Percentiles rank a stretch among this genome's conserved stretches.
phyloP scores from a whole-genome alignment of 768 basidiomycete species.

The Suillus decipiens region DNA sequence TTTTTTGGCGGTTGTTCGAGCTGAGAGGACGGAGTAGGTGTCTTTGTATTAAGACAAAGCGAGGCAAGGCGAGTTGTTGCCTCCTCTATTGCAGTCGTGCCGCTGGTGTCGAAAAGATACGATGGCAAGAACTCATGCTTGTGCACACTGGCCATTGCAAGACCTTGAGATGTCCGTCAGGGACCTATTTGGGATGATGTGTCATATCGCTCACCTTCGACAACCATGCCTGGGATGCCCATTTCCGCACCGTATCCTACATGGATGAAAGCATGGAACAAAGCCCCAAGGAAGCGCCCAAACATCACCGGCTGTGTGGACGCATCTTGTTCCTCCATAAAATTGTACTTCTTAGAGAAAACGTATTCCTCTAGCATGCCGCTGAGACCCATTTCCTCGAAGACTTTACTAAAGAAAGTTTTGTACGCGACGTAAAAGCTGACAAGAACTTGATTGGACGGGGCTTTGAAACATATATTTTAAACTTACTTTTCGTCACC shows the following conservation, averaged over 20 bases:
- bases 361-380: constrained; percentile 28
- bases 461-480: not conserved
- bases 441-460: not conserved
- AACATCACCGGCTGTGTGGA: constrained; percentile 51
- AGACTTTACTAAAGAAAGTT: constrained; percentile 24
- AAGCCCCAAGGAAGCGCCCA: constrained; percentile 44
- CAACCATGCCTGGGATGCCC: constrained; percentile 57
- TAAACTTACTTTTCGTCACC: constrained; percentile 29
- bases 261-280: constrained; percentile 68
- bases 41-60: constrained; percentile 12
- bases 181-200: not conserved
- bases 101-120: constrained; percentile 14
- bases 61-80: constrained; percentile 13
- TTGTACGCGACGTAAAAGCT: constrained; percentile 33
- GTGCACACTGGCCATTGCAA: constrained; percentile 26
- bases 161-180: constrained; percentile 18
- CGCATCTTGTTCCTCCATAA: constrained; percentile 16
- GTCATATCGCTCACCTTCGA: constrained; percentile 50
- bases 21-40: not conserved
- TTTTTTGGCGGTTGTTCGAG: constrained; percentile 13
- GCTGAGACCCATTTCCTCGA: constrained; percentile 20
- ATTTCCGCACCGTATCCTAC: constrained; percentile 65
- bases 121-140: constrained; percentile 34
- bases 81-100: constrained; percentile 1
- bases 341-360: constrained; percentile 33